A percentile compares a stretch with the other conserved stretches of the same genome.
Evolutionary conservation across 768 basidiomycete genomes (phyloP).

Genomic region (Termitomyces sp.): DNA sequence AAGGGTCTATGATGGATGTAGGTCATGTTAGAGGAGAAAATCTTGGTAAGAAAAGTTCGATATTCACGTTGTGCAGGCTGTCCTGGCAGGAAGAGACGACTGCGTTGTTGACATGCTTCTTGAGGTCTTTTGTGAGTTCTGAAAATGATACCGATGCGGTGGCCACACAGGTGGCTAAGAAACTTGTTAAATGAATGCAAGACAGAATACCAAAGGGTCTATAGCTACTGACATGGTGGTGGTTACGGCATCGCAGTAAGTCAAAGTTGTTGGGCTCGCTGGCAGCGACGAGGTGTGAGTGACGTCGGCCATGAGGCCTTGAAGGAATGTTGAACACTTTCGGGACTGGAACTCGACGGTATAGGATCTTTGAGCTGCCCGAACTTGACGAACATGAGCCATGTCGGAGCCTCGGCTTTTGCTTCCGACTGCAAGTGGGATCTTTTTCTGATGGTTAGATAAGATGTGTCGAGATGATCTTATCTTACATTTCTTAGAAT

Average conservation of each 20-base stretch:
- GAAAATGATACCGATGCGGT: slow-evolving; percentile 97
- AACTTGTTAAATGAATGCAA: background rate
- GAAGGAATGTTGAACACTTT: no score
- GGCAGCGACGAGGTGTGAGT: slow-evolving; percentile 97
- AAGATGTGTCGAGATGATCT: no score
- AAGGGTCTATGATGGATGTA: slow-evolving; percentile 66
- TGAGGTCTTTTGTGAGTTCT: slow-evolving; percentile 82
- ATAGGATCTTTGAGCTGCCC: no score
- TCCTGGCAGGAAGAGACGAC: slow-evolving; percentile 99
- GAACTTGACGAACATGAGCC: no score
- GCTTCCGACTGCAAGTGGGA: no score
- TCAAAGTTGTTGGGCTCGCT: slow-evolving; percentile 88
- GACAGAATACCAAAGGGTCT: background rate
- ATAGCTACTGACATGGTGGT: slow-evolving; percentile 88
- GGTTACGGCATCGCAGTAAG: slow-evolving; percentile 95
- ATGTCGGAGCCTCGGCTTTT: no score
- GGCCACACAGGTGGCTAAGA: slow-evolving; percentile 87
- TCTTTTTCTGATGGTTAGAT: no score
- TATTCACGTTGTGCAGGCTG: slow-evolving; percentile 90
- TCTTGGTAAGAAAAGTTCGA: background rate
- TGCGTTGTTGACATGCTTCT: slow-evolving; percentile 96
- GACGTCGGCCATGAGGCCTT: slow-evolving; percentile 95
- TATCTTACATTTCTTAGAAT: no score
- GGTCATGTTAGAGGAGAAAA: background rate
- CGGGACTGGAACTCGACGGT: no score